These are phyloP conservation scores for Euphorbia lathyris DNA, from an alignment of 345 rosid species.

Conservation along the genomic window DNA sequence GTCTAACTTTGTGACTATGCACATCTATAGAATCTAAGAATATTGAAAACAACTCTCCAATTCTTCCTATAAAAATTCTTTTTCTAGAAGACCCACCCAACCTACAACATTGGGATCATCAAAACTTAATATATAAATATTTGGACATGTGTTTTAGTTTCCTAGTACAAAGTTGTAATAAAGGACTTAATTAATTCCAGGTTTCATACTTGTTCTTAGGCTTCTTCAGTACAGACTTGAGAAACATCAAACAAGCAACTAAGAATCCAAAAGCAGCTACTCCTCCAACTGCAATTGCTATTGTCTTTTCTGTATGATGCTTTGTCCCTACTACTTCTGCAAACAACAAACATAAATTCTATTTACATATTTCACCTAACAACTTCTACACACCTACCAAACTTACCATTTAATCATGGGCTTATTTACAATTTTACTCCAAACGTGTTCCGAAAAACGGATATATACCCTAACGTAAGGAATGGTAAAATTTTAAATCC, in stretches of 20 bases:
- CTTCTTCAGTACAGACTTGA: conserved; percentile 50
- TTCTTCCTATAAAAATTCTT: neutral
- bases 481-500: too few species aligned
- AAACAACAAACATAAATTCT: neutral
- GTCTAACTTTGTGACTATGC: neutral
- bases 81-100: neutral
- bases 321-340: conserved; percentile 22
- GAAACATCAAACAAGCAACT: conserved; percentile 60
- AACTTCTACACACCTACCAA: neutral
- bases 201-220: conserved; percentile 39
- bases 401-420: too few species aligned
- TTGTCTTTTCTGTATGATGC: conserved; percentile 59
- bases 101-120: conserved; percentile 3
- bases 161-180: neutral
- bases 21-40: neutral
- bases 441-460: too few species aligned
- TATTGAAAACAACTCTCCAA: neutral
- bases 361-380: neutral
- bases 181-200: conserved; percentile 6
- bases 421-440: too few species aligned
- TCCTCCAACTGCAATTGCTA: conserved; percentile 84
- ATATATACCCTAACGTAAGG: too few species aligned
- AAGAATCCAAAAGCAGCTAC: conserved; percentile 67
- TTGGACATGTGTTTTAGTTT: neutral
- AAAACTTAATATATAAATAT: conserved; percentile 1